Conservation (phyloP, 2,329 filamentous ascomycete species). For the Fusarium sp. region DNA sequence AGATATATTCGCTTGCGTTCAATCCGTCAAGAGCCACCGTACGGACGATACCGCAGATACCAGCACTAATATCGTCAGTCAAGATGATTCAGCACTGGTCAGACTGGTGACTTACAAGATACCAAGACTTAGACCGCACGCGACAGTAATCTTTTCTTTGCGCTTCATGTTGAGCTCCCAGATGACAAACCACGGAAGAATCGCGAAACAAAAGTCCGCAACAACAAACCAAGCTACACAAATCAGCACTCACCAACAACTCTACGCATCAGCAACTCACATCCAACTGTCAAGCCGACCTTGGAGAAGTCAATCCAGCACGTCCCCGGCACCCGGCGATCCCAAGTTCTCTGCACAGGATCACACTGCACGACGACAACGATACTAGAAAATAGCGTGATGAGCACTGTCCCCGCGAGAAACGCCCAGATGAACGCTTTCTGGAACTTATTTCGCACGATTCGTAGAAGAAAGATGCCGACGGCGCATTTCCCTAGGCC, state of each 20-base stretch:
- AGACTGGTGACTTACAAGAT: slow-evolving; percentile 6
- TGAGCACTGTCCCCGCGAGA: neutral
- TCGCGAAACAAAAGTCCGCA: slow-evolving; percentile 26
- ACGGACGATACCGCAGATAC: slow-evolving; percentile 18
- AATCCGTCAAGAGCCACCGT: slow-evolving; percentile 18
- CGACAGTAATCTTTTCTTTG: slow-evolving; percentile 28
- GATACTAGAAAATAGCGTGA: slow-evolving; percentile 7
- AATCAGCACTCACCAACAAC: rapidly evolving
- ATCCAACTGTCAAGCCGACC: slow-evolving; percentile 28
- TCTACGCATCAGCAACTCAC: neutral
- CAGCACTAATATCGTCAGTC: neutral
- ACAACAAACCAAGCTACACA: slow-evolving; percentile 17
- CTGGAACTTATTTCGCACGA: slow-evolving; percentile 18
- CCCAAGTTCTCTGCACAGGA: slow-evolving; percentile 23
- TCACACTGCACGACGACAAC: slow-evolving; percentile 19
- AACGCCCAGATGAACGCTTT: slow-evolving; percentile 19
- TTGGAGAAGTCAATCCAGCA: slow-evolving; percentile 35
- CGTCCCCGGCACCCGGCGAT: neutral
- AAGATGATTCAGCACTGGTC: rapidly evolving
- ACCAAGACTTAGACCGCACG: slow-evolving; percentile 19
- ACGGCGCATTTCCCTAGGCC: slow-evolving; percentile 18
- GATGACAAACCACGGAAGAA: slow-evolving; percentile 28
- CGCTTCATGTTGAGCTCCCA: slow-evolving; percentile 34
- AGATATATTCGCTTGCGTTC: slow-evolving; percentile 20
- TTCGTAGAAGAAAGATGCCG: slow-evolving; percentile 9